Evolutionary conservation across 2,329 filamentous ascomycete species (phyloP), one percentile per base, ranked within the genome.

Genomic region (Macrophomina phaseolina): DNA sequence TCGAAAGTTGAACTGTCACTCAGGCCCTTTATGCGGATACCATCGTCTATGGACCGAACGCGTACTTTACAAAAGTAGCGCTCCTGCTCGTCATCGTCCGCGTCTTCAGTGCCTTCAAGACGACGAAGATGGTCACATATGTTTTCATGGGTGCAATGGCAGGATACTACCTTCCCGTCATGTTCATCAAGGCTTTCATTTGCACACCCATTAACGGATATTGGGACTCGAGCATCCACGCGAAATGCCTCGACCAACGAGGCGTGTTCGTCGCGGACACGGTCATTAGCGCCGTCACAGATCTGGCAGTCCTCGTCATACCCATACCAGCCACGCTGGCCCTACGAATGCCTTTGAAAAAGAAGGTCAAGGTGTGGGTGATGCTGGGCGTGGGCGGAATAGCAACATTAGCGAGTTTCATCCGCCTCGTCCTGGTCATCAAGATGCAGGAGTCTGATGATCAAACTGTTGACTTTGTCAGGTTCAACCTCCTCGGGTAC

Each of bases 191-290:
- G 63, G 63, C 68, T 18, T 18, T 61, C 5, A 66, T 72, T 14
- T 71, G 70, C 56, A 64, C 60, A n/a, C 73, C 72, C 1, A 69
- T 74, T n/a, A 48, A 63, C 14, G 69, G 68, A 3, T 71, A 71
- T 49, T 75, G 72, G 72, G 64, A 65, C 7, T 69, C 64, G 12
- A 16, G n/a, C 49, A 9, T 16, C 11, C 12, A 53, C 23, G 3
- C 49, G 6, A 53, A 3, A 9, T 80, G 78, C 65, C 69, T 80
- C 18, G 70, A 78, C 18, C 73, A 77, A 49, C 66, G 71, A 5
- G 72, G 71, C 30, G 53, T 80, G 5, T 80, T 79, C 66, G 70
- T 76, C 3, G 71, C 73, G 9, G 78, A 80, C 49, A 71, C 75
- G 1, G 68, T 72, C 12, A 67, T 78, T 12, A 76, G 73, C 49